phyloP scores from a whole-genome alignment of 2,329 filamentous ascomycete genomes.

The Capronia americana region DNA sequence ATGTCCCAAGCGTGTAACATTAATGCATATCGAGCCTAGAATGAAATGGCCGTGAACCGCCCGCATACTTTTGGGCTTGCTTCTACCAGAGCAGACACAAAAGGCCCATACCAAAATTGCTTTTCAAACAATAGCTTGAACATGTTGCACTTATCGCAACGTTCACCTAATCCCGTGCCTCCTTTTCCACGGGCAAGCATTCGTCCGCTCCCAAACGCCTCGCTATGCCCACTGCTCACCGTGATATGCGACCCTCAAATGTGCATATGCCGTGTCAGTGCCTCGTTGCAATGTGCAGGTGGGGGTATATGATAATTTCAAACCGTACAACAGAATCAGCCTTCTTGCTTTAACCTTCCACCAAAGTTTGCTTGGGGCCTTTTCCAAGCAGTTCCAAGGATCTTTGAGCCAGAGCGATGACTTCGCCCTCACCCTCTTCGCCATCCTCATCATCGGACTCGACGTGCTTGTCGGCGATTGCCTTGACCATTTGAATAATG shows the following conservation, averaged over 20 bases:
- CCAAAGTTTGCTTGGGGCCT: constrained; percentile 75
- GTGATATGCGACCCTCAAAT: constrained; percentile 21
- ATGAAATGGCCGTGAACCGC: constrained; percentile 20
- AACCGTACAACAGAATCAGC: constrained; percentile 11
- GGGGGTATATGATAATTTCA: constrained; percentile 34
- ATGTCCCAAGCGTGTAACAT: constrained; percentile 20
- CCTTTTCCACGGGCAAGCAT: neutral
- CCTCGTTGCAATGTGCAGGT: constrained; percentile 29
- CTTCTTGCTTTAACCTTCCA: constrained; percentile 69
- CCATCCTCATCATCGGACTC: constrained; percentile 85
- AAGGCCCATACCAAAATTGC: constrained; percentile 11
- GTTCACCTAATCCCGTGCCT: neutral
- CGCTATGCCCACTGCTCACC: constrained; percentile 32
- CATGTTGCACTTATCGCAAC: neutral
- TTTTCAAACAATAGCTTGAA: constrained; percentile 12
- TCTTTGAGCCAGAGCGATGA: constrained; percentile 86
- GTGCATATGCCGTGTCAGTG: constrained; percentile 24
- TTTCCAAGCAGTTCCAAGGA: constrained; percentile 87
- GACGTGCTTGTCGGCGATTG: constrained; percentile 86
- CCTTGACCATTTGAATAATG: constrained; percentile 88
- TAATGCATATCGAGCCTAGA: constrained; percentile 28
- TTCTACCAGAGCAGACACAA: constrained; percentile 13
- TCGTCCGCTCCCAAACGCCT: constrained; percentile 28
- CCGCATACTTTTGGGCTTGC: constrained; percentile 15
- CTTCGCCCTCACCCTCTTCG: constrained; percentile 90